Evolutionary conservation across 805 yeast genomes (phyloP).

Genomic region (Candida ipomoeae): DNA sequence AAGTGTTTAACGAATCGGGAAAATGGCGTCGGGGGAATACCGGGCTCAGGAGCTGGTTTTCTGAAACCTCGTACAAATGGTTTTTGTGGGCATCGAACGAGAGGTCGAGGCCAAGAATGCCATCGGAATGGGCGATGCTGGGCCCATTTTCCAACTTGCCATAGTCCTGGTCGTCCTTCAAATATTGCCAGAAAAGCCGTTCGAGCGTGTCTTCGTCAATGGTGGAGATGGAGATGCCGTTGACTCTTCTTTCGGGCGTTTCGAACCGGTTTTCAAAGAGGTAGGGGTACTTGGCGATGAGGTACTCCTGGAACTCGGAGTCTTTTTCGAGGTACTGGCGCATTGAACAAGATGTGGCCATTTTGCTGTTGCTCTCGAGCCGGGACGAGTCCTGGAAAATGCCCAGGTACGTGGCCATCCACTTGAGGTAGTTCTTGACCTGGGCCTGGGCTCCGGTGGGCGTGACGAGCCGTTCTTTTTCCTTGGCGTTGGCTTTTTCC

Average conservation of each 20-base stretch:
- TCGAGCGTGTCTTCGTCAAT: slow-evolving; percentile 28
- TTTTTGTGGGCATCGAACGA: neutral
- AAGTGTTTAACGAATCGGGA: slow-evolving; percentile 32
- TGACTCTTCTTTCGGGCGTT: neutral
- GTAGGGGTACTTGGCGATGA: slow-evolving; percentile 13
- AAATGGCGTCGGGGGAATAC: neutral
- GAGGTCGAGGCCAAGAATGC: neutral
- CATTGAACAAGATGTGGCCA: slow-evolving; percentile 50
- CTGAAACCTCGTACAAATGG: neutral
- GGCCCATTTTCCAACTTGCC: neutral
- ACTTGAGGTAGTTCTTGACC: slow-evolving; percentile 15
- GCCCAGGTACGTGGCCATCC: slow-evolving; percentile 15
- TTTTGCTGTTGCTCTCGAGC: slow-evolving; percentile 22
- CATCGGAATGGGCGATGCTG: neutral
- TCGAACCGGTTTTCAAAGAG: neutral
- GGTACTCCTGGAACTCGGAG: slow-evolving; percentile 35
- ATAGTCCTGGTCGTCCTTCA: slow-evolving; percentile 12
- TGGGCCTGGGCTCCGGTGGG: slow-evolving; percentile 15
- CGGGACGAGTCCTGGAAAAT: slow-evolving; percentile 15
- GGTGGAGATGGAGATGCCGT: slow-evolving; percentile 1
- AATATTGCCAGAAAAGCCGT: slow-evolving; percentile 37
- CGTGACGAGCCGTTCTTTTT: slow-evolving; percentile 1
- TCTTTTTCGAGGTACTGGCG: slow-evolving; percentile 59
- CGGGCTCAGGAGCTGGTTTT: neutral
- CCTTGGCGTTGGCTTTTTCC: neutral